phyloP scores from a whole-genome alignment of 2,329 filamentous ascomycete species.

The Paramyrothecium sp. region DNA sequence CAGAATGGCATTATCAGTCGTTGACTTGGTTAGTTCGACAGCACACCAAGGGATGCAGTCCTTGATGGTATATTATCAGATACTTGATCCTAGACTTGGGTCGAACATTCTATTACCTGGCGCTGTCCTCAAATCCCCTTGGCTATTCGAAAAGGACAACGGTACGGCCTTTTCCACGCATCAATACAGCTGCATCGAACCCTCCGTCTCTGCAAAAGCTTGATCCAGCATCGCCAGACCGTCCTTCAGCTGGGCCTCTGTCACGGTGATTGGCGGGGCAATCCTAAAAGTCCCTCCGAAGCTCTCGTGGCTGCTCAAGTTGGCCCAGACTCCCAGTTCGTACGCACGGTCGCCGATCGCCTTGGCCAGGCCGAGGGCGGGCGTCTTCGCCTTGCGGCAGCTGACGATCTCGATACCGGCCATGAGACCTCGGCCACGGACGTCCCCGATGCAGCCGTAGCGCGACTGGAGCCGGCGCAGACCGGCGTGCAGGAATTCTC shows the following conservation, averaged over 20 bases:
- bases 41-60: no score
- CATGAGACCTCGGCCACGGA: slow-evolving; percentile 58
- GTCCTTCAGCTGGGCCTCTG: slow-evolving; percentile 44
- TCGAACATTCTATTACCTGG: no score
- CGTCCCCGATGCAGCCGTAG: slow-evolving; percentile 62
- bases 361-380: slow-evolving; percentile 45
- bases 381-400: slow-evolving; percentile 44
- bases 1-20: no score
- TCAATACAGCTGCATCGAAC: slow-evolving; percentile 23
- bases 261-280: slow-evolving; percentile 59
- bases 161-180: no score
- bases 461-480: slow-evolving; percentile 43
- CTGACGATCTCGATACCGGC: slow-evolving; percentile 57
- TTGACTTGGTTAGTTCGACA: no score
- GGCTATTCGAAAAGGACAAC: no score
- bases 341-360: slow-evolving; percentile 45
- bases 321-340: slow-evolving; percentile 54
- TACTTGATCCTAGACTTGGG: no score
- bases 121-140: neutral
- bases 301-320: slow-evolving; percentile 51
- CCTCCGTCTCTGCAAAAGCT: slow-evolving; percentile 41
- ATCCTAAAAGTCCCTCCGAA: slow-evolving; percentile 59
- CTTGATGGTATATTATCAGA: no score
- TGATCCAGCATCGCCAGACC: slow-evolving; percentile 56
- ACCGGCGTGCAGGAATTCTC: slow-evolving; percentile 43